Evolutionary conservation across 108 stramenopile species (phyloP), one percentile per base, ranked within the genome.

Genomic region (Skeletonema potamos): DNA sequence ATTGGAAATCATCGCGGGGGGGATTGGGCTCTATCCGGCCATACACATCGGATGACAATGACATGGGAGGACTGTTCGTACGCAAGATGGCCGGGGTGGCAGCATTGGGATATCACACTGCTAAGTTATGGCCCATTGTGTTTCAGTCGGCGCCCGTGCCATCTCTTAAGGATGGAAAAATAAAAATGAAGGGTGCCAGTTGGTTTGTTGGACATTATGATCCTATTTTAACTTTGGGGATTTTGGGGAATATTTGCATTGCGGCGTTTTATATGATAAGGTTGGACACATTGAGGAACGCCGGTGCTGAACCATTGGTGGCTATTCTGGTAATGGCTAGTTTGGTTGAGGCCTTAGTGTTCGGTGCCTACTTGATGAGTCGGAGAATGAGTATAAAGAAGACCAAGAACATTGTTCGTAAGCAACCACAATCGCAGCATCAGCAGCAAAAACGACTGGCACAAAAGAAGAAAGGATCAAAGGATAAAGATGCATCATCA

Each of bases 51-150:
- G 94, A 95, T 72, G 89, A 76, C 39, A 95, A 95, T 74, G 88
- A 95, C 60, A 95, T 95, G 94, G 94, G 94, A 22, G 90, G 91
- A 22, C 71, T 95, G 1, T 95, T 90, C 71, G 79, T 92, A 27
- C 88, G 90, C 9, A 95, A 95, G 74, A 24, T 95, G 62, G 86
- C 76, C 15, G 94, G 91, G 15, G 94, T 85, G 6, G 94, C 91
- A 1, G 76, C 61, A 18, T 24, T 89, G 60, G 87, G 82, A 22
- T 80, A 85, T n/a, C 94, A 95, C 29, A 65, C 86, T n/a, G 83
- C 90, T 36, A 95, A 95, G 66, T 28, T 95, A 1, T 64, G 87
- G 67, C 89, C 94, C 1, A 59, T 95, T 4, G 62, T 95, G 41
- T 85, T 92, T 41, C 91, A 92, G 60, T 86, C 87, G 22, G 48